Conservation (phyloP, 768 basidiomycete species). For the Kondoa subrosea region DNA sequence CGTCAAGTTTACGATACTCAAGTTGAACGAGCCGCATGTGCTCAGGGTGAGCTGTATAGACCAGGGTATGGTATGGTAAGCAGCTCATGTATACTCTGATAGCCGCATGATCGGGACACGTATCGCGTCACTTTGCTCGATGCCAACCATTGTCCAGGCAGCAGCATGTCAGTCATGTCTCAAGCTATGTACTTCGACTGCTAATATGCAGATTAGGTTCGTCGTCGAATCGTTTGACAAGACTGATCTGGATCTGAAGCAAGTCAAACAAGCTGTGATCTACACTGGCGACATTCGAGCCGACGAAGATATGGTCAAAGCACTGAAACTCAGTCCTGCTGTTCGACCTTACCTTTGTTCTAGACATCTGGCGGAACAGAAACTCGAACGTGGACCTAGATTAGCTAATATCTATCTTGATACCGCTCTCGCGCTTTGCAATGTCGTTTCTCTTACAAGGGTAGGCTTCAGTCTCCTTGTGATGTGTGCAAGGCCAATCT, state of each 20-base stretch:
- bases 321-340: conserved; percentile 50
- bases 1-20: conserved; percentile 8
- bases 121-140: conserved; percentile 15
- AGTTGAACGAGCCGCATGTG: conserved; percentile 11
- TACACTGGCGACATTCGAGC: conserved; percentile 89
- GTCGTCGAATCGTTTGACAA: conserved; percentile 62
- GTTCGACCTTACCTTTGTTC: conserved; percentile 51
- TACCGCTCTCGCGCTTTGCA: conserved; percentile 50
- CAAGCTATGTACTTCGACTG: neutral
- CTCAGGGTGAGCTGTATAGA: conserved; percentile 12
- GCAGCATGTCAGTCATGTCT: conserved; percentile 11
- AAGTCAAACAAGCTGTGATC: conserved; percentile 46
- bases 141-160: conserved; percentile 20
- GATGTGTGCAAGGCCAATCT: neutral
- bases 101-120: neutral
- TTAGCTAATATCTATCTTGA: conserved; percentile 52
- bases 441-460: conserved; percentile 47
- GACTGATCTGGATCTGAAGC: conserved; percentile 33
- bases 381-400: neutral
- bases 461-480: conserved; percentile 23
- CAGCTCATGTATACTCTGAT: neutral
- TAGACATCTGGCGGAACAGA: conserved; percentile 9
- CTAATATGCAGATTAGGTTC: conserved; percentile 16
- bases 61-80: neutral
- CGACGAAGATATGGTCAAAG: conserved; percentile 61